Evolutionary conservation across 345 rosid species (phyloP).

Genomic region (Arabidopsis suecica): DNA sequence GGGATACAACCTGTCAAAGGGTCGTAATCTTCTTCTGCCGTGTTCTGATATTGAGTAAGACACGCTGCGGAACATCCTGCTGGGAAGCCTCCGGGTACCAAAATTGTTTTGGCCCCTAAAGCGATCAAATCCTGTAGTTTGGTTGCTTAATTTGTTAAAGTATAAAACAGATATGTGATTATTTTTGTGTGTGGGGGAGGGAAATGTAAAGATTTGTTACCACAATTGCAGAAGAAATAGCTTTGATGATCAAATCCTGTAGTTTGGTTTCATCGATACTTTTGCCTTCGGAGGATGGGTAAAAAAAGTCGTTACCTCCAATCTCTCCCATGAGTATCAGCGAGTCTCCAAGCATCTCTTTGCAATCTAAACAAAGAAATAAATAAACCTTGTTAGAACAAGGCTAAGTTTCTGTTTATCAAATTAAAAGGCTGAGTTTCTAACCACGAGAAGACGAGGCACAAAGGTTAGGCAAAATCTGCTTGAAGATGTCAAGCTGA

Average conservation of each 20-base stretch:
- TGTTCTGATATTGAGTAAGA: constrained; percentile 43
- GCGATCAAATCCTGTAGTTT: constrained; percentile 53
- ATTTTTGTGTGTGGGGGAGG: background rate
- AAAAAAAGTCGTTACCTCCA: constrained; percentile 60
- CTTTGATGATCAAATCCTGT: constrained; percentile 22
- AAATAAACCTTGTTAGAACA: background rate
- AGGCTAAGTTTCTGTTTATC: background rate
- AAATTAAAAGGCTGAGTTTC: background rate
- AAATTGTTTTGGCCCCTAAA: constrained; percentile 50
- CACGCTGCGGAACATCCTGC: constrained; percentile 48
- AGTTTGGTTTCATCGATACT: constrained; percentile 31
- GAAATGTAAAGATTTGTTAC: constrained; percentile 40
- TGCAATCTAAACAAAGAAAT: constrained; percentile 42
- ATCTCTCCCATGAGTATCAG: constrained; percentile 64
- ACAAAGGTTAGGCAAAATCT: constrained; percentile 51
- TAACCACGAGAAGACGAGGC: constrained; percentile 42
- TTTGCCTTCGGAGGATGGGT: constrained; percentile 39
- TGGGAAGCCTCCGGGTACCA: constrained; percentile 58
- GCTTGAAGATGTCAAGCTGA: constrained; percentile 52
- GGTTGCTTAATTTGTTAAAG: background rate
- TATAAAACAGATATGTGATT: background rate
- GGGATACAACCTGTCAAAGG: constrained; percentile 51
- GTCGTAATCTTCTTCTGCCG: constrained; percentile 42
- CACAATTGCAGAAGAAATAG: constrained; percentile 48
- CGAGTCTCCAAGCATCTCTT: constrained; percentile 41